These are phyloP conservation scores for Bruguiera hainesii DNA, from an alignment of 441 rosid species.

Conservation along the genomic window DNA sequence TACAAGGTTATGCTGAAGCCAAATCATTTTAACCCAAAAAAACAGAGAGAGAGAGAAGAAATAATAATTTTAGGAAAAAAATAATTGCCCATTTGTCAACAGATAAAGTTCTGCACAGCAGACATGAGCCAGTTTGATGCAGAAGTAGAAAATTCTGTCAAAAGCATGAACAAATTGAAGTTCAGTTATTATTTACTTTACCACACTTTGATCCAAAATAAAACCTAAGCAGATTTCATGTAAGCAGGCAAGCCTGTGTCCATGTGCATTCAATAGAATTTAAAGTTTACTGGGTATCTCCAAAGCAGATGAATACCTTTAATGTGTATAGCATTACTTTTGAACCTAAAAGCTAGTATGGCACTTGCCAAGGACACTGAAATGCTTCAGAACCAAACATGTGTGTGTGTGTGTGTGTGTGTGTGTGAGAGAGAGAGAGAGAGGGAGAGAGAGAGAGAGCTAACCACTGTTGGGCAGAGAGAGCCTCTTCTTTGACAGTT, in stretches of 20 bases:
- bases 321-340: not conserved
- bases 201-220: too few relatives aligned
- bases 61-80: too few relatives aligned
- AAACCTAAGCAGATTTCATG: not conserved
- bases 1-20: not conserved
- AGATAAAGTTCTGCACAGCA: too few relatives aligned
- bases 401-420: too few relatives aligned
- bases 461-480: conserved; percentile 81
- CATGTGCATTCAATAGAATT: not conserved
- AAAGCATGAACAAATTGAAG: too few relatives aligned
- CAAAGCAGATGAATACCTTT: not conserved
- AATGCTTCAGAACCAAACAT: conserved; percentile 1
- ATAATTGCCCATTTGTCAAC: too few relatives aligned
- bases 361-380: not conserved
- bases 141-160: too few relatives aligned
- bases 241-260: not conserved
- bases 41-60: not conserved
- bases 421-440: conserved; percentile 8
- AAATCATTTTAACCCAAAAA: not conserved
- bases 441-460: conserved; percentile 20
- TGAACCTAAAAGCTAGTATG: not conserved
- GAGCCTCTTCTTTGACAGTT: conserved; percentile 60
- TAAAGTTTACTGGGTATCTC: not conserved
- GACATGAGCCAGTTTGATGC: too few relatives aligned
- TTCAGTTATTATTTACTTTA: too few relatives aligned